These are phyloP conservation scores for Thuidium tamariscinum DNA, from an alignment of 225 moss, liverwort and hornwort species.

Conservation along the genomic window DNA sequence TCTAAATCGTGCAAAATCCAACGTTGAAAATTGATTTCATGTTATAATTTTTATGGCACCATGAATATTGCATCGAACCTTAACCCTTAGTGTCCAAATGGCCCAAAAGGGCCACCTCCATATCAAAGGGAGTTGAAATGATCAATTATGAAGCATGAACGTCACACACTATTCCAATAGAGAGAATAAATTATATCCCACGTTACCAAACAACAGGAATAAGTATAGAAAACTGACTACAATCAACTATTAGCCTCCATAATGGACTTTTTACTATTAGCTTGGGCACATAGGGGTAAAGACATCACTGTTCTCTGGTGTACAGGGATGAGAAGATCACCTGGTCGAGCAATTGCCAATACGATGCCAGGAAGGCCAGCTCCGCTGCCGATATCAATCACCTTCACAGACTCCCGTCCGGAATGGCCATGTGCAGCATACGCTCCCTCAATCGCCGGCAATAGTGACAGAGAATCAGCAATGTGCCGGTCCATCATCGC, in stretches of 20 bases:
- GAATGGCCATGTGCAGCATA: constrained; percentile 25
- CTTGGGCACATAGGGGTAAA: not conserved
- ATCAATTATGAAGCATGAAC: not conserved
- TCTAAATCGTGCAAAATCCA: not conserved
- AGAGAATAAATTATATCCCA: not conserved
- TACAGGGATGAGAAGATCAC: constrained; percentile 17
- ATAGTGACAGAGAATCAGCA: constrained; percentile 67
- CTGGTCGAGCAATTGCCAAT: constrained; percentile 90
- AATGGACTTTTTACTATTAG: not conserved
- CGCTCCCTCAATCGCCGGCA: constrained; percentile 61
- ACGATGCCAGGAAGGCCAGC: constrained; percentile 91
- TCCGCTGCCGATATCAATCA: constrained; percentile 88
- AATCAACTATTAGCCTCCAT: not conserved
- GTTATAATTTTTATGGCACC: not conserved
- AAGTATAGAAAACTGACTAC: not conserved
- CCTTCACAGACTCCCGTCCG: constrained; percentile 29
- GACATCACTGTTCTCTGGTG: not conserved
- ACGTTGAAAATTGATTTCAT: not conserved
- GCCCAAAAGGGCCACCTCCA: not conserved
- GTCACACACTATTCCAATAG: not conserved
- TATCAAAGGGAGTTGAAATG: not conserved
- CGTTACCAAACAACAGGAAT: not conserved
- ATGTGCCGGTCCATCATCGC: constrained; percentile 92
- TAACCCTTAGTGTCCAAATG: not conserved
- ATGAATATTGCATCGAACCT: not conserved